Evolutionary conservation across 1,284 basidiomycete species (phyloP).

Genomic region (Tremellales sp.): DNA sequence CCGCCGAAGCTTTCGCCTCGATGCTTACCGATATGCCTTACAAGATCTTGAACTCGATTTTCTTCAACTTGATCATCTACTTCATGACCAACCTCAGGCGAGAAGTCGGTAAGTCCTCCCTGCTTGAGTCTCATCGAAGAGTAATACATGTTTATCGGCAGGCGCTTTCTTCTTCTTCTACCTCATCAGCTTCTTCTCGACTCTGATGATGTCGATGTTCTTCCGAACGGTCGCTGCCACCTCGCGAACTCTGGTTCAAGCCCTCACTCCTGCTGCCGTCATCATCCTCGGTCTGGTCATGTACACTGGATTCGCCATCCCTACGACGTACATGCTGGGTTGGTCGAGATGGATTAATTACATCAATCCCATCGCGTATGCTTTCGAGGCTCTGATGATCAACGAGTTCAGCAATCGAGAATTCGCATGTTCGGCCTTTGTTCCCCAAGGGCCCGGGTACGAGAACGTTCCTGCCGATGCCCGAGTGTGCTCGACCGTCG

Average conservation of each 20-base stretch:
- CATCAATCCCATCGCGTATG: conserved; percentile 50
- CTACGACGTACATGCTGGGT: conserved; percentile 45
- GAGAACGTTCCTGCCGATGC: conserved; percentile 27
- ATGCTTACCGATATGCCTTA: conserved; percentile 53
- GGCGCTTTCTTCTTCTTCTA: conserved; percentile 34
- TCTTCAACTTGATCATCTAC: conserved; percentile 48
- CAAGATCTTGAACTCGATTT: conserved; percentile 47
- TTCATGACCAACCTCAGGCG: conserved; percentile 51
- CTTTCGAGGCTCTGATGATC: conserved; percentile 51
- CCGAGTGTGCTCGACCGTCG: conserved; percentile 50
- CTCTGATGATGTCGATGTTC: conserved; percentile 52
- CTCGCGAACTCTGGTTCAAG: conserved; percentile 44
- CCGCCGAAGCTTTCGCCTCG: conserved; percentile 50
- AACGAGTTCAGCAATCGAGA: conserved; percentile 52
- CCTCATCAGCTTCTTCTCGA: conserved; percentile 30
- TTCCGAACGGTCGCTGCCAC: conserved; percentile 53
- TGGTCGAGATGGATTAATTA: conserved; percentile 55
- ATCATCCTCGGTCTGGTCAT: conserved; percentile 52
- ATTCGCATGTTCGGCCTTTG: conserved; percentile 42
- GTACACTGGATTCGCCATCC: conserved; percentile 52
- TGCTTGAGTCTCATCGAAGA: background rate
- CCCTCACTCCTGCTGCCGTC: conserved; percentile 50
- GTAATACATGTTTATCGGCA: background rate
- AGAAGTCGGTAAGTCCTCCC: conserved; percentile 24
- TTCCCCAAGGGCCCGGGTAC: conserved; percentile 45